These are phyloP conservation scores for Hypholoma sublateritium DNA, from an alignment of 768 basidiomycete genomes.

Conservation along the genomic window DNA sequence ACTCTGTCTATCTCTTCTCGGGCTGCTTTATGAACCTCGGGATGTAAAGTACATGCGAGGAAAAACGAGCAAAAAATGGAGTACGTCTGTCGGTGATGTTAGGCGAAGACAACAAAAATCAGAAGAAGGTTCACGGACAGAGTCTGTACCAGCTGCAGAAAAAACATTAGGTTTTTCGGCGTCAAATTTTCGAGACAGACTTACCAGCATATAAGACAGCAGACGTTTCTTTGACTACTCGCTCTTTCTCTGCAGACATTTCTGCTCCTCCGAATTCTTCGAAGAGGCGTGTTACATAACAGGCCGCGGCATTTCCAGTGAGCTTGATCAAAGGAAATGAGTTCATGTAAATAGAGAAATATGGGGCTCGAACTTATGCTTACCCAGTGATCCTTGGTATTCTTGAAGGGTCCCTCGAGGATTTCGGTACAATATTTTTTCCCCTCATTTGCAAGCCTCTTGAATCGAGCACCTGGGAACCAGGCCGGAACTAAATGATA, in stretches of 20 bases:
- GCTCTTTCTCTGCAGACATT: too few relatives aligned
- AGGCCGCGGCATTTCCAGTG: too few relatives aligned
- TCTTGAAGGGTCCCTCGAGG: slow-evolving; percentile 10
- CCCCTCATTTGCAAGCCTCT: not conserved
- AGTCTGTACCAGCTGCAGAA: too few relatives aligned
- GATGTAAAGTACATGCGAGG: slow-evolving; percentile 23
- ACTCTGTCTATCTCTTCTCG: slow-evolving; percentile 31
- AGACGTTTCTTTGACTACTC: too few relatives aligned
- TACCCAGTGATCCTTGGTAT: not conserved
- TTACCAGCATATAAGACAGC: too few relatives aligned
- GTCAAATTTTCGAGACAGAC: too few relatives aligned
- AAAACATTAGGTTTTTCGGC: too few relatives aligned
- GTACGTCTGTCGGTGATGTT: not conserved
- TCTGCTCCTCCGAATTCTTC: too few relatives aligned
- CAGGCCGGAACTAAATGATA: slow-evolving; percentile 10
- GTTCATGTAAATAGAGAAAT: too few relatives aligned
- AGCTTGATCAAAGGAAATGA: too few relatives aligned
- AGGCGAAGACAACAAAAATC: not conserved
- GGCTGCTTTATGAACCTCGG: slow-evolving; percentile 28
- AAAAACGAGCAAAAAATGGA: slow-evolving; percentile 22
- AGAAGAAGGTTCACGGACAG: not conserved
- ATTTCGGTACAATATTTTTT: slow-evolving; percentile 2
- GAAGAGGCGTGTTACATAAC: too few relatives aligned
- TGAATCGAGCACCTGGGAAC: slow-evolving; percentile 12
- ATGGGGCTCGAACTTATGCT: too few relatives aligned